Evolutionary conservation across 2,329 filamentous ascomycete species (phyloP).

Genomic region (Clarireedia hainanense): DNA sequence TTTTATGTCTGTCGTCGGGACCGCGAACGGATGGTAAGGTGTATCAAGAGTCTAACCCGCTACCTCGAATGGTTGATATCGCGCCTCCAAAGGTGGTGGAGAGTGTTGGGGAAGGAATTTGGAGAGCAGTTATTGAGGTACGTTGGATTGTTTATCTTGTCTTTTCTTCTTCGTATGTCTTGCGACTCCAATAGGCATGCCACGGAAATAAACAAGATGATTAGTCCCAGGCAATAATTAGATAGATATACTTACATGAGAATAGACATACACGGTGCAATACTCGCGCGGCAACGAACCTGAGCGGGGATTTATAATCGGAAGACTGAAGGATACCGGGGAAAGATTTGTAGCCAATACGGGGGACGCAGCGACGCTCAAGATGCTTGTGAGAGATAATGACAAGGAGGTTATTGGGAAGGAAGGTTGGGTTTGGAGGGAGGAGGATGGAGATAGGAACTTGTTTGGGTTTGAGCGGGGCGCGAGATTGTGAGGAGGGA

Average conservation of each 20-base stretch:
- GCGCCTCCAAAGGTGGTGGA: slow-evolving; percentile 37
- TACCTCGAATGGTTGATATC: slow-evolving; percentile 34
- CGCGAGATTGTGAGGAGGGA: background rate
- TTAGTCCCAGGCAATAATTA: background rate
- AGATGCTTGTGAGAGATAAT: slow-evolving; percentile 33
- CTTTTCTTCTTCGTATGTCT: background rate
- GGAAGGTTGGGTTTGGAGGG: slow-evolving; percentile 36
- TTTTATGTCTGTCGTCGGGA: slow-evolving; percentile 45
- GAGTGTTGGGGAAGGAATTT: slow-evolving; percentile 32
- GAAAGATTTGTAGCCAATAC: slow-evolving; percentile 51
- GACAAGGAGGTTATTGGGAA: slow-evolving; percentile 41
- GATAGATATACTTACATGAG: background rate
- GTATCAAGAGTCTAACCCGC: slow-evolving; percentile 41
- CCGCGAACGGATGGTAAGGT: slow-evolving; percentile 29
- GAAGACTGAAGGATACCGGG: slow-evolving; percentile 38
- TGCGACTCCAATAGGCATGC: background rate
- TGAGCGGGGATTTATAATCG: slow-evolving; percentile 41
- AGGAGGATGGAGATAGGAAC: slow-evolving; percentile 30
- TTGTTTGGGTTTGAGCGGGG: slow-evolving; percentile 29
- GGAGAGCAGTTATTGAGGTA: slow-evolving; percentile 47
- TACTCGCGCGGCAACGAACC: slow-evolving; percentile 45
- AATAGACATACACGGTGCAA: slow-evolving; percentile 52
- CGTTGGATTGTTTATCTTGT: slow-evolving; percentile 12
- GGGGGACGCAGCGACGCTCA: slow-evolving; percentile 41
- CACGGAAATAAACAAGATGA: background rate